Evolutionary conservation across 2,329 filamentous ascomycete species (phyloP), one percentile per base, ranked within the genome.

Genomic region (Pyrenophora graminea): DNA sequence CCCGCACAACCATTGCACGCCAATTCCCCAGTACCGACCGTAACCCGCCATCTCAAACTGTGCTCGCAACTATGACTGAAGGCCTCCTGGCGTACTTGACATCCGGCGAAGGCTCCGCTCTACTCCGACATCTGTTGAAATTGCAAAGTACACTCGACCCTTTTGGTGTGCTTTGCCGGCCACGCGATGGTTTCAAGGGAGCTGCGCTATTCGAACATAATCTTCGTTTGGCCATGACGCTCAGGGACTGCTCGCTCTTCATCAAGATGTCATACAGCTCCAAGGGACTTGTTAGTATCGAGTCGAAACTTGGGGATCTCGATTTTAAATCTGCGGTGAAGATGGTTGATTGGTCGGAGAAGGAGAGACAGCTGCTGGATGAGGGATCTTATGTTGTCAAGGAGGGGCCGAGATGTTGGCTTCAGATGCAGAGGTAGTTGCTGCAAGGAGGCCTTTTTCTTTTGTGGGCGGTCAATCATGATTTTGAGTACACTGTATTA

Each of bases 191-290:
- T 1, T 21, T 13, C 27, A 12, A 30, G 27, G 27, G 27, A 3
- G 27, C 40, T 1, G 39, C 36, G n/a, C 15, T 53, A 4, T 55
- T 61, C 36, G 49, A 61, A 32, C 38, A 55, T 42, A 58, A 66
- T 25, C 50, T 68, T 31, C 70, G 55, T 42, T 53, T 68, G 13
- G 77, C 78, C 8, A 80, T 79, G 77, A 79, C 77, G 2, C 56
- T 80, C 10, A 65, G 77, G 30, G 78, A 80, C 49, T 79, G 77
- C 52, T 77, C 77, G 3, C 58, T 79, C 5, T 79, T 77, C 53
- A 58, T 79, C 27, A 61, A 63, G 12, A 59, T 70, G 8, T 49
- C 55, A 0, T 65, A 60, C 27, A 32, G 47, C 1, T 12, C 46
- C 3, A 25, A 42, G 3, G 37, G 41, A 12, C 41, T 53, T 1